Evolutionary conservation across 768 basidiomycete genomes (phyloP), one percentile per base, ranked within the genome.

Genomic region (Suillus plorans): DNA sequence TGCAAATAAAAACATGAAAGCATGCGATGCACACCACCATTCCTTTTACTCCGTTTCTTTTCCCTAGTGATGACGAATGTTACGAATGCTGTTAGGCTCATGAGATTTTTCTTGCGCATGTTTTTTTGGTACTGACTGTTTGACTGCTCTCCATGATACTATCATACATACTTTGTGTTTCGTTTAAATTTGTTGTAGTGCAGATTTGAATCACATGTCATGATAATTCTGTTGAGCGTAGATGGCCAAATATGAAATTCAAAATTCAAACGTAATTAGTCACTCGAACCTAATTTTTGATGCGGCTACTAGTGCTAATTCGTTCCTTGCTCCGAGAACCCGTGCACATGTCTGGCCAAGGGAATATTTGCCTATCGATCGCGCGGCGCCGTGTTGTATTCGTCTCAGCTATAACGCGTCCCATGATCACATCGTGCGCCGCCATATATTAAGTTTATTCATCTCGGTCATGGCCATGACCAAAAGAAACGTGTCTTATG

Each of bases 41-140:
- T 60, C 37, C 34, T 59, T 62, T 59, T 14, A 9, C 28, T 55
- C 50, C 36, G 61, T 64, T 64, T 55, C 44, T 61, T 34, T 49
- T 57, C 25, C 37, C 55, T 55, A 37, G 63, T 39, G 56, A 55
- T 36, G 9, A 42, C 14, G 41, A 60, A 61, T 41, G 49, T 63
- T 66, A 34, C 22, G 55, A 63, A 58, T 66, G 28, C 52, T 45
- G 9, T 39, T 41, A 57, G 56, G 37, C 57, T 25, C 57, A 58
- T 58, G 57, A 58, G n/a, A 12, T 13, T 20, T 58, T 28, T 58
- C 25, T 41, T 58, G 18, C 39, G 39, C 34, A 36, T 55, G 53
- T 55, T 25, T 25, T 58, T 57, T 37, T 39, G n/a, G 25, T 31
- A 25, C 50, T 16, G 50, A 50, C 50, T 41, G 56, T 14, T 16